phyloP scores from a whole-genome alignment of 208 protist genomes.

The Phytomonas francai region DNA sequence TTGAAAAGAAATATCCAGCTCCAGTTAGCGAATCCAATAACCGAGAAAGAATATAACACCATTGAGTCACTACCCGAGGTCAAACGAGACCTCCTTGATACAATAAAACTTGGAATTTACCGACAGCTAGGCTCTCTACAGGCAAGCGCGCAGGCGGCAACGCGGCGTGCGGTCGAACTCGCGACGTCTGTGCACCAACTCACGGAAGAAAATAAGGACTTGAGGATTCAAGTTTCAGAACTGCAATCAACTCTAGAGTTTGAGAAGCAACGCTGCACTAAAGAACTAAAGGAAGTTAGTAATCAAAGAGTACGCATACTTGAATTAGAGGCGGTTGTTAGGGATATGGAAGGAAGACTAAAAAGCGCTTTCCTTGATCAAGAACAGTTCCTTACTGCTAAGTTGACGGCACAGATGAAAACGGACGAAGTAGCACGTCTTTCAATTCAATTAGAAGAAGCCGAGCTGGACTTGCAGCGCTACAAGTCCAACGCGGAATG shows the following conservation, averaged over 20 bases:
- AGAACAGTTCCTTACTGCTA: conserved; percentile 75
- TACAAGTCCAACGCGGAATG: conserved; percentile 78
- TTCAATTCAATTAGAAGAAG: conserved; percentile 63
- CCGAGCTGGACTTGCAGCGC: conserved; percentile 66
- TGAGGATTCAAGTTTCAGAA: conserved; percentile 34
- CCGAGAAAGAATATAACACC: conserved; percentile 61
- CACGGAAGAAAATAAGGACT: conserved; percentile 34
- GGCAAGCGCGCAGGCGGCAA: conserved; percentile 40
- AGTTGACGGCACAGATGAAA: conserved; percentile 72
- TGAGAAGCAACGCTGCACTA: conserved; percentile 25
- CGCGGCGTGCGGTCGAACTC: conserved; percentile 49
- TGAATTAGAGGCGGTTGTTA: conserved; percentile 58
- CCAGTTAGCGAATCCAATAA: conserved; percentile 66
- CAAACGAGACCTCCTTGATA: conserved; percentile 71
- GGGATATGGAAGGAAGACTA: conserved; percentile 44
- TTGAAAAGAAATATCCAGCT: conserved; percentile 68
- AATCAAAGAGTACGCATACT: conserved; percentile 33
- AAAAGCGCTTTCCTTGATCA: conserved; percentile 54
- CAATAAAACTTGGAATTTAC: conserved; percentile 79
- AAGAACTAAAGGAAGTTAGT: conserved; percentile 26
- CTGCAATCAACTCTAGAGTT: conserved; percentile 19
- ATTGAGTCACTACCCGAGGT: conserved; percentile 58
- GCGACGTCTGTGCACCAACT: conserved; percentile 30
- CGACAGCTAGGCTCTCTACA: conserved; percentile 59
- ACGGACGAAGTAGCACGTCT: conserved; percentile 79